phyloP scores from a whole-genome alignment of 2,329 filamentous ascomycete genomes.

The Aschersonia sp. region DNA sequence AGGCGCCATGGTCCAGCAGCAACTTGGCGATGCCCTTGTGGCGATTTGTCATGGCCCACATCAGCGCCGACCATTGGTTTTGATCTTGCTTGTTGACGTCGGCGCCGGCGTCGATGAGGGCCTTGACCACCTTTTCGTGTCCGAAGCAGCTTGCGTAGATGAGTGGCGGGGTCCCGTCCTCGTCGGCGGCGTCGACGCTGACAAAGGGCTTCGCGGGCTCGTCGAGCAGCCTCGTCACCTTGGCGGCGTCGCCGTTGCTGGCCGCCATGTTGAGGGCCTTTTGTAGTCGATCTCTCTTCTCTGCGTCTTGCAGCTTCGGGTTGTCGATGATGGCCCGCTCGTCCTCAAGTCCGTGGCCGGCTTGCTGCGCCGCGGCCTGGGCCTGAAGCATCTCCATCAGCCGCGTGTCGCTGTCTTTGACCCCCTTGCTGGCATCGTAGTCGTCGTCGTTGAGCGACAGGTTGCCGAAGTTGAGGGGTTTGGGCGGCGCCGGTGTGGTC shows the following conservation, averaged over 20 bases:
- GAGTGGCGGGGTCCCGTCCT: conserved; percentile 89
- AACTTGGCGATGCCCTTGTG: conserved; percentile 94
- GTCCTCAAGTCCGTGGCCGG: conserved; percentile 57
- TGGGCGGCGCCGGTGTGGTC: conserved; percentile 71
- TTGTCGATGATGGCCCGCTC: conserved; percentile 69
- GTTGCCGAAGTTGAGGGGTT: conserved; percentile 68
- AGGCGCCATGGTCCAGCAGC: conserved; percentile 82
- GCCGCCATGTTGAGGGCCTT: conserved; percentile 87
- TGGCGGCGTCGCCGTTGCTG: conserved; percentile 83
- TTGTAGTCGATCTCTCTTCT: conserved; percentile 74
- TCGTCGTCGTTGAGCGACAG: conserved; percentile 72
- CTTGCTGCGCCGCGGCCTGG: conserved; percentile 72
- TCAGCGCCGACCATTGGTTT: conserved; percentile 93
- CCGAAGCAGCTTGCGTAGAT: conserved; percentile 98
- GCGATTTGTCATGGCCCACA: conserved; percentile 99
- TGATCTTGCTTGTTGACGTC: conserved; percentile 87
- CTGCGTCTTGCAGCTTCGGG: conserved; percentile 54
- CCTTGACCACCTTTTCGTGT: conserved; percentile 76
- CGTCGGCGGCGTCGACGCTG: conserved; percentile 76
- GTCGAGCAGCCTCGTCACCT: conserved; percentile 60
- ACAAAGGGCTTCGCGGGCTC: conserved; percentile 64
- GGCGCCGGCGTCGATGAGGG: conserved; percentile 72
- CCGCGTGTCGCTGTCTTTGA: conserved; percentile 66
- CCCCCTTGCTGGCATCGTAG: conserved; percentile 40
- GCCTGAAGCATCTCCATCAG: conserved; percentile 93